Evolutionary conservation across 306 rosid species (phyloP), one percentile per base, ranked within the genome.

Genomic region (Cicer chorassanicum): DNA sequence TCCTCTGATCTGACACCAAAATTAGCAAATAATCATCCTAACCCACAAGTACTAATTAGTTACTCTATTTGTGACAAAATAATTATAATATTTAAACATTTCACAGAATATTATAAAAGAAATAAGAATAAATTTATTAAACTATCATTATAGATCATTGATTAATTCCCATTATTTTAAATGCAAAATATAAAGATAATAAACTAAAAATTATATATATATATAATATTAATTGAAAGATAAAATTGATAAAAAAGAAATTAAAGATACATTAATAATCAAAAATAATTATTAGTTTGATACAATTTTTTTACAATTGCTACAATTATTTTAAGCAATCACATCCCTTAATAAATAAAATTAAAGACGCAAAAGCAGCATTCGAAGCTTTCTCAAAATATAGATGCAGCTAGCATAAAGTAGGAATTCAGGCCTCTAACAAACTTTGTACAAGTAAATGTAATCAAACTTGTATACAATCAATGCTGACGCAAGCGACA

Each of bases 381-480:
- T 55, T 6, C 9, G 0, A 43, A 63, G 24, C 15, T 56, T 69
- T 63, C 68, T 65, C 55, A 56, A 73, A 78, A 19, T 42, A 55
- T 43, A 57, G 85, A 73, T 29, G 43, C 77, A 71, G 67, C 74
- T 50, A 69, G 43, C 75, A 76, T 51, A 56, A 39, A 70, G 71
- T 65, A 42, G 64, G 38, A 66, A 74, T 68, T 79, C 78, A 81
- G 67, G 48, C 68, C 84, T 67, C 85, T 81, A 76, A 71, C 74
- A 82, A 84, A 79, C 79, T 82, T 78, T 87, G 86, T 87, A 84
- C 86, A 76, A 79, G 56, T 24, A 24, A 24, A 24, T 76, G 86
- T 79, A 81, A 60, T 81, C 78, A 76, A 81, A 78, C 86, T 84
- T 75, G 85, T 79, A 82, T 80, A 84, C 73, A 71, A 72, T 79